A percentile compares a stretch with the other conserved stretches of the same genome.
phyloP scores from a whole-genome alignment of 257 asterid genomes.

The Solanum pinnatisectum region DNA sequence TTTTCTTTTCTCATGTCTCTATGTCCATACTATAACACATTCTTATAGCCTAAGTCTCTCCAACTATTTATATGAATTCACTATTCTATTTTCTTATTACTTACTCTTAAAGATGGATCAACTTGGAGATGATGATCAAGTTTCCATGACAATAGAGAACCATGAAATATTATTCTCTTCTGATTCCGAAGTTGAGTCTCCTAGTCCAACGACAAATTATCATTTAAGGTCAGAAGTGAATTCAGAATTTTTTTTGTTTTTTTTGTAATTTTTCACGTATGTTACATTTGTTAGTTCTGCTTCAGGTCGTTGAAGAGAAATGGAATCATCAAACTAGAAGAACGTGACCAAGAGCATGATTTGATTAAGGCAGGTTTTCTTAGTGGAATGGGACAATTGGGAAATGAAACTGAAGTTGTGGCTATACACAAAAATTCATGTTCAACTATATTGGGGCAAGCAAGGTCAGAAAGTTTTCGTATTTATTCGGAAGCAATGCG shows the following conservation, averaged over 20 bases:
- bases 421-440: constrained; percentile 20
- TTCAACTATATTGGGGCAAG: constrained; percentile 9
- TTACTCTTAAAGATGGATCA: background rate
- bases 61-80: background rate
- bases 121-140: background rate
- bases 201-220: rapidly evolving
- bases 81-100: background rate
- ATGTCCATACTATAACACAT: background rate
- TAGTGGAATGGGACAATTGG: constrained; percentile 8
- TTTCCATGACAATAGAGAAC: background rate
- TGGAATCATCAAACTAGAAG: constrained; percentile 24
- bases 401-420: constrained; percentile 12
- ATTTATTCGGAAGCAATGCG: constrained; percentile 24
- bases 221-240: background rate
- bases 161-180: background rate
- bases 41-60: background rate
- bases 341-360: background rate
- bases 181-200: background rate
- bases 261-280: background rate
- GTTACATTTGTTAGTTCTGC: background rate
- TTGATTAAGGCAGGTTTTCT: constrained; percentile 9
- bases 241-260: background rate
- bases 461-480: constrained; percentile 18
- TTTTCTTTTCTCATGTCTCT: background rate
- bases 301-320: constrained; percentile 1